Conservation (phyloP, 305 asterid genomes). For the Euphrasia arctica region DNA sequence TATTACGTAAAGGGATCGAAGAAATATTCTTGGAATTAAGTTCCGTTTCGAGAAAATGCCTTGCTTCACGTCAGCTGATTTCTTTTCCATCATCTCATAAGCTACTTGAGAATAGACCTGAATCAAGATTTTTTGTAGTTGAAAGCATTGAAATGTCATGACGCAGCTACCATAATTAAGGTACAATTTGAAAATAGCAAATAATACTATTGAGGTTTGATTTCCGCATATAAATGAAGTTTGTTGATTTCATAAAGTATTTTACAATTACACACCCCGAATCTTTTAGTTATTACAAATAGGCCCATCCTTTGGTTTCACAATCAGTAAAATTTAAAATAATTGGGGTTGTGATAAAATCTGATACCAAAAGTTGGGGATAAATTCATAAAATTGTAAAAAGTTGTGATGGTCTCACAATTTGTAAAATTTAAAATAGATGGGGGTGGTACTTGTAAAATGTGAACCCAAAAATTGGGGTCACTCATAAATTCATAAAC, state of each 20-base stretch:
- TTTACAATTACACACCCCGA: not conserved
- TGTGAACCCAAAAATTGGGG: too few relatives aligned
- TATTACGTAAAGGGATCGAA: constrained; percentile 58
- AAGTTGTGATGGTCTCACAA: not conserved
- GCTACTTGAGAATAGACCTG: constrained; percentile 97
- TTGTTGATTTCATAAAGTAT: not conserved
- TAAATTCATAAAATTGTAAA: not conserved
- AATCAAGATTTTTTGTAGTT: not conserved
- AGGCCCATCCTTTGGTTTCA: not conserved
- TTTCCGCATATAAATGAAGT: not conserved
- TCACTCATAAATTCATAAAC: not conserved
- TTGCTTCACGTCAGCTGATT: constrained; percentile 73
- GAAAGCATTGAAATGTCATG: not conserved
- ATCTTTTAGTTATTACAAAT: not conserved
- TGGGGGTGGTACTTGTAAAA: too few relatives aligned
- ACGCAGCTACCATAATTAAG: not conserved
- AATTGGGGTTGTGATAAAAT: not conserved
- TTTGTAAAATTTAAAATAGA: not conserved
- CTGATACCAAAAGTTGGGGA: not conserved
- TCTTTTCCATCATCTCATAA: constrained; percentile 84
- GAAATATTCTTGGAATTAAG: constrained; percentile 74
- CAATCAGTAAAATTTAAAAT: not conserved
- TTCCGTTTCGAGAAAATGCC: constrained; percentile 75
- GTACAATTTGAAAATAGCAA: not conserved
- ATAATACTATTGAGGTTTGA: too few relatives aligned